phyloP scores from a whole-genome alignment of 257 asterid species.

The Lantana camara region DNA sequence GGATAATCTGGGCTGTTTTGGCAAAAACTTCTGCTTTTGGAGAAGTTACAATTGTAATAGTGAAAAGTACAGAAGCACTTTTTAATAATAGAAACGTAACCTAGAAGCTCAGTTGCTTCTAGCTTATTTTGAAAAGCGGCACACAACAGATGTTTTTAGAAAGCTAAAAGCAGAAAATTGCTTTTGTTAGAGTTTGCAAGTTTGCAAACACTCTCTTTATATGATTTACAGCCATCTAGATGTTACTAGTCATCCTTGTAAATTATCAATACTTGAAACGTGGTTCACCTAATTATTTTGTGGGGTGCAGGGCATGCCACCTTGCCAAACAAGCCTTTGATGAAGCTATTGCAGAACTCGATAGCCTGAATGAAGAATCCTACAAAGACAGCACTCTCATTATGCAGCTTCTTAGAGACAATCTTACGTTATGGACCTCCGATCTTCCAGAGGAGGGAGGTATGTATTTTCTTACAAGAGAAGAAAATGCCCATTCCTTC shows the following conservation, averaged over 20 bases:
- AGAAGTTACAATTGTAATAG: too few species aligned
- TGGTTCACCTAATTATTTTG: background rate
- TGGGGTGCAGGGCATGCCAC: conserved; percentile 72
- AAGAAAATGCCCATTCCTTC: background rate
- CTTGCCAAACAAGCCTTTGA: conserved; percentile 67
- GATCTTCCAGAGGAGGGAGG: conserved; percentile 82
- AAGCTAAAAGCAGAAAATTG: too few species aligned
- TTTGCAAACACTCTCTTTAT: too few species aligned
- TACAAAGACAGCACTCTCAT: conserved; percentile 82
- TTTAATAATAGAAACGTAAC: too few species aligned
- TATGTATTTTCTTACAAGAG: conserved; percentile 19
- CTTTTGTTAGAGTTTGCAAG: too few species aligned
- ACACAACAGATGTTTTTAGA: background rate
- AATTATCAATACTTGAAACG: background rate
- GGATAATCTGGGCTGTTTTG: too few species aligned
- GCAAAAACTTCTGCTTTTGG: too few species aligned
- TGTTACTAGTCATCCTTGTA: background rate
- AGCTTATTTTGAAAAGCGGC: too few species aligned
- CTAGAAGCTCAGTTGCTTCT: too few species aligned
- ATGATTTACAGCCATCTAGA: too few species aligned
- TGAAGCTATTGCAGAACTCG: conserved; percentile 77
- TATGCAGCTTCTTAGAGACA: conserved; percentile 82
- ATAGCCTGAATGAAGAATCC: conserved; percentile 71
- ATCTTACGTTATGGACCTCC: conserved; percentile 72
- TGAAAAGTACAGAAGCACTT: too few species aligned